These are phyloP conservation scores for Globisporangium heterothallicum DNA, from an alignment of 352 stramenopile genomes.

Conservation along the genomic window DNA sequence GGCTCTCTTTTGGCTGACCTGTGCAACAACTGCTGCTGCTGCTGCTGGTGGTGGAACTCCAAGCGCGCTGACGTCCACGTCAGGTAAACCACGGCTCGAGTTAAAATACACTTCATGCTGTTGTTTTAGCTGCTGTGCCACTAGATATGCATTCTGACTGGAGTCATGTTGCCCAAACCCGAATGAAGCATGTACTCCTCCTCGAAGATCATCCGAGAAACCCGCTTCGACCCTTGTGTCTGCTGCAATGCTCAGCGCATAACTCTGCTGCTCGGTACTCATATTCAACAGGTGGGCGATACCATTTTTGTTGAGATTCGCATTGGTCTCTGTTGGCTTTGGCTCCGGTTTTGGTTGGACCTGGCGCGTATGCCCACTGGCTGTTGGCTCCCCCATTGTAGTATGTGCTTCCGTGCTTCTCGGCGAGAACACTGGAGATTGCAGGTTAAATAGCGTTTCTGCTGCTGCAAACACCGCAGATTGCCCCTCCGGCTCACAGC, in stretches of 20 bases:
- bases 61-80: not conserved
- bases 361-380: not conserved
- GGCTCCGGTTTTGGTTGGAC: not conserved
- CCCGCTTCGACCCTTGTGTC: not conserved
- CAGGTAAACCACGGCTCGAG: not conserved
- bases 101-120: not conserved
- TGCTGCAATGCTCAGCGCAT: slow-evolving; percentile 2
- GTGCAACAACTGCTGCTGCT: not conserved
- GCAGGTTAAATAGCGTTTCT: slow-evolving; percentile 3
- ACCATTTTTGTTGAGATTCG: not conserved
- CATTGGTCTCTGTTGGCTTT: not conserved
- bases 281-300: not conserved
- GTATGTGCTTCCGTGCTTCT: not conserved
- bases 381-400: not conserved
- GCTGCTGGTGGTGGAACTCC: too few relatives aligned
- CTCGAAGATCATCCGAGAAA: slow-evolving; percentile 1
- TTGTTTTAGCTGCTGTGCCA: not conserved
- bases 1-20: not conserved
- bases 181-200: not conserved
- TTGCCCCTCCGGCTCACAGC: not conserved
- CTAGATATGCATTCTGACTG: not conserved
- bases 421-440: slow-evolving; percentile 3
- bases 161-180: not conserved
- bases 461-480: not conserved
- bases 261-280: slow-evolving; percentile 6